Percentiles rank a stretch among this genome's conserved stretches.
Evolutionary conservation across 331 rosid species (phyloP).

Genomic region (Malus hybrid): DNA sequence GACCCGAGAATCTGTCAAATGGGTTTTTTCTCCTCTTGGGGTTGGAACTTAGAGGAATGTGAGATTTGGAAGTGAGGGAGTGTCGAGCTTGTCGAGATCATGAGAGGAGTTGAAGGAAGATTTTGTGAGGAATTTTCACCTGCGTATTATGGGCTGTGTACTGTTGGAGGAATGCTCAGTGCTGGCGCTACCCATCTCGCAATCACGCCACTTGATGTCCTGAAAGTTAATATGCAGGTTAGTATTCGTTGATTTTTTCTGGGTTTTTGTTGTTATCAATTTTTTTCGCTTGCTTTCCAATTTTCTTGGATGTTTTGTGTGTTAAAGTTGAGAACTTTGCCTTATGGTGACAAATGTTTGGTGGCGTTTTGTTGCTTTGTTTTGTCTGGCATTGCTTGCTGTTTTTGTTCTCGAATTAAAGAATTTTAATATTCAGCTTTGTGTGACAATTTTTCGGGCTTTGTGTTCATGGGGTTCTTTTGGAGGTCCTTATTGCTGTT

Average conservation of each 20-base stretch:
- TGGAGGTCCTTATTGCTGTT: background rate
- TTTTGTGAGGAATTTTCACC: slow-evolving; percentile 39
- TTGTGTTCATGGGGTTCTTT: background rate
- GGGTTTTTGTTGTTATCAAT: background rate
- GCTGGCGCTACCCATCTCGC: slow-evolving; percentile 64
- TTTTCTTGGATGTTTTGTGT: background rate
- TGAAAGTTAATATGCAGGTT: slow-evolving; percentile 78
- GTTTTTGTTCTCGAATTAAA: background rate
- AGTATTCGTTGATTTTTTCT: background rate
- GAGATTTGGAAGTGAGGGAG: background rate
- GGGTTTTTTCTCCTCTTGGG: background rate
- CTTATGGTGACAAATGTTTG: background rate
- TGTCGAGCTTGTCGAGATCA: slow-evolving; percentile 12
- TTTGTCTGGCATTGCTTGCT: background rate
- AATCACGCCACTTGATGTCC: slow-evolving; percentile 61
- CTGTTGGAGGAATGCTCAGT: slow-evolving; percentile 63
- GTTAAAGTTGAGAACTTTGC: background rate
- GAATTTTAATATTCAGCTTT: background rate
- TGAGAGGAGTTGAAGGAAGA: slow-evolving; percentile 32
- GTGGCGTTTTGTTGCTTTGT: background rate
- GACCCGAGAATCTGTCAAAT: background rate
- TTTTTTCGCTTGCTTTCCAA: background rate
- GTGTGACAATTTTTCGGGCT: background rate
- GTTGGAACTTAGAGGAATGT: background rate
- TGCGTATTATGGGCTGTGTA: slow-evolving; percentile 51